Percentiles rank a stretch among this genome's conserved stretches.
Evolutionary conservation across 345 rosid species (phyloP).

Genomic region (Pistacia vera): DNA sequence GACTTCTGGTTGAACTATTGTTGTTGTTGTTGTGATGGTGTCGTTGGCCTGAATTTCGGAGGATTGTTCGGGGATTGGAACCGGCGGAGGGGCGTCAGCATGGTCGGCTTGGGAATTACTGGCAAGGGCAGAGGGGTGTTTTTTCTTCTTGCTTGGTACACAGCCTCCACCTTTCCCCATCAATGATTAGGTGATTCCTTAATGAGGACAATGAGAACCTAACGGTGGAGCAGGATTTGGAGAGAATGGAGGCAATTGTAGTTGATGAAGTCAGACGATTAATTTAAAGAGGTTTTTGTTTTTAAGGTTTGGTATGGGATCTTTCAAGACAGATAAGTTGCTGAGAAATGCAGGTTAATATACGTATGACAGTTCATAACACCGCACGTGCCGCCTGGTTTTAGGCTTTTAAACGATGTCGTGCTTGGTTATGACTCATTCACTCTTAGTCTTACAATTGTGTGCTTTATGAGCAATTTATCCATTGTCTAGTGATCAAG

Average conservation of each 20-base stretch:
- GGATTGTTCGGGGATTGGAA: conserved; percentile 47
- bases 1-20: conserved; percentile 18
- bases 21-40: conserved; percentile 13
- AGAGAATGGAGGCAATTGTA: not conserved
- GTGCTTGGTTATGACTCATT: not conserved
- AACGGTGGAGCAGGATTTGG: not conserved
- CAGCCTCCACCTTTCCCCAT: conserved; percentile 99
- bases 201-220: conserved; percentile 3
- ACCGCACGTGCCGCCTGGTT: not conserved
- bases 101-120: conserved; percentile 27
- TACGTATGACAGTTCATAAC: not conserved
- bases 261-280: not conserved
- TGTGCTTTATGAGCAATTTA: too few relatives aligned
- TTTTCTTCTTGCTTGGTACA: conserved; percentile 91
- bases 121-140: conserved; percentile 37
- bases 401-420: not conserved
- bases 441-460: too few relatives aligned
- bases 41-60: not conserved
- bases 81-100: conserved; percentile 17
- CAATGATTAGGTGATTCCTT: conserved; percentile 16
- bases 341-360: not conserved
- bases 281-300: not conserved
- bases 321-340: too few relatives aligned
- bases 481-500: too few relatives aligned
- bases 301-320: not conserved